phyloP scores from a whole-genome alignment of 2,329 filamentous ascomycete genomes.

The Chalaropsis thielavioides region DNA sequence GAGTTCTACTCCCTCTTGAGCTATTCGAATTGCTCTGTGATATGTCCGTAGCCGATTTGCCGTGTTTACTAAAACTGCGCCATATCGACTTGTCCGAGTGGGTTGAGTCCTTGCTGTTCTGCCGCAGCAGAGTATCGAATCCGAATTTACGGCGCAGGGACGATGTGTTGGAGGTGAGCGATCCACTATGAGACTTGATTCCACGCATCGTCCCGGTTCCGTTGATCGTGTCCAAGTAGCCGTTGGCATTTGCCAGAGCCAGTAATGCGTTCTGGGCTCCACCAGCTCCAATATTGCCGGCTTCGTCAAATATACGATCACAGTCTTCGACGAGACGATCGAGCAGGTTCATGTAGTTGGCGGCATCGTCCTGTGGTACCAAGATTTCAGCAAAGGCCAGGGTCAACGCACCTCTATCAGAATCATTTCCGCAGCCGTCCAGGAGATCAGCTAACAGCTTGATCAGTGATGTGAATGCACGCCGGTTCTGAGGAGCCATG shows the following conservation, averaged over 20 bases:
- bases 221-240: slow-evolving; percentile 42
- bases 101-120: slow-evolving; percentile 50
- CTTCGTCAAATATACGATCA: slow-evolving; percentile 69
- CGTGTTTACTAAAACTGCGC: slow-evolving; percentile 67
- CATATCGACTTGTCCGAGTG: slow-evolving; percentile 46
- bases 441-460: slow-evolving; percentile 76
- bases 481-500: slow-evolving; percentile 54
- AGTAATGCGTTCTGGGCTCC: slow-evolving; percentile 17
- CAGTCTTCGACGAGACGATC: slow-evolving; percentile 83
- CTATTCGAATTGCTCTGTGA: slow-evolving; percentile 18
- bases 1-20: slow-evolving; percentile 40
- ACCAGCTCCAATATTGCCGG: slow-evolving; percentile 16
- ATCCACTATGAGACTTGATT: slow-evolving; percentile 52
- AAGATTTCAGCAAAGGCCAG: slow-evolving; percentile 79
- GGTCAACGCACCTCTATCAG: slow-evolving; percentile 75
- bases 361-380: slow-evolving; percentile 44
- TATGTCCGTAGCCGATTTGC: slow-evolving; percentile 16
- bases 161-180: slow-evolving; percentile 71
- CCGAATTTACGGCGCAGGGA: slow-evolving; percentile 76
- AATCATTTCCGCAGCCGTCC: slow-evolving; percentile 80
- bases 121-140: slow-evolving; percentile 58
- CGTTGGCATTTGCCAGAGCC: slow-evolving; percentile 25
- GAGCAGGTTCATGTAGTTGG: slow-evolving; percentile 74
- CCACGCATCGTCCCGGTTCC: slow-evolving; percentile 31
- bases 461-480: slow-evolving; percentile 71